These are phyloP conservation scores for Jimgerdemannia lactiflua DNA, from an alignment of 192 early-diverging fungal genomes.

Conservation along the genomic window DNA sequence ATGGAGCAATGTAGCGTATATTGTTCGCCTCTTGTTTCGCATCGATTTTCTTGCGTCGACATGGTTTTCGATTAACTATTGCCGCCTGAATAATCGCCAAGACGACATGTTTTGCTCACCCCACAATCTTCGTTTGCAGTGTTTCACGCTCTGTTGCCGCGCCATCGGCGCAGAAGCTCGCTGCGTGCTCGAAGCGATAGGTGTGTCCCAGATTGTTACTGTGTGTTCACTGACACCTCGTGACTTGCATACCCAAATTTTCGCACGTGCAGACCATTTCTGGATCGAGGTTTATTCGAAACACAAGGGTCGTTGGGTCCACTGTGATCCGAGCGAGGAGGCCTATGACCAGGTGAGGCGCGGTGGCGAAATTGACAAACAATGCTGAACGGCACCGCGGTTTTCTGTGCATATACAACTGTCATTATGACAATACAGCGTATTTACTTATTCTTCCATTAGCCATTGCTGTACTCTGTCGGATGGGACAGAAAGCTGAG, in stretches of 20 bases:
- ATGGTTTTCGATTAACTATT: too few species aligned
- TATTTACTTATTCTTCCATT: not conserved
- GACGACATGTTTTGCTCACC: too few species aligned
- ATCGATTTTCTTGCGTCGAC: too few species aligned
- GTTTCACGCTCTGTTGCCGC: conserved; percentile 49
- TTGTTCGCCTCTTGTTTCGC: too few species aligned
- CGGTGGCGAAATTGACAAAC: too few species aligned
- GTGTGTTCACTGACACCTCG: too few species aligned
- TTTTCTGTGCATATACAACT: too few species aligned
- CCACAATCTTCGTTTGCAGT: too few species aligned
- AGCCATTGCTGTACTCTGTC: conserved; percentile 47
- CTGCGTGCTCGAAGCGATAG: conserved; percentile 42
- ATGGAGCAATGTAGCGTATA: conserved; percentile 50
- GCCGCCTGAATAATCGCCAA: too few species aligned
- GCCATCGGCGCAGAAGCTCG: conserved; percentile 47
- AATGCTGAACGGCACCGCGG: too few species aligned
- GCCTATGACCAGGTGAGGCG: conserved; percentile 42
- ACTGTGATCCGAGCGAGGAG: conserved; percentile 55
- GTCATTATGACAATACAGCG: too few species aligned
- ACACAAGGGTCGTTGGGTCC: conserved; percentile 47
- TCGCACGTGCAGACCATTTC: conserved; percentile 55
- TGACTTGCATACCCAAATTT: not conserved
- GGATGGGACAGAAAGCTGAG: conserved; percentile 50
- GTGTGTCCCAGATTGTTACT: too few species aligned
- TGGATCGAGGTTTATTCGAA: conserved; percentile 55